Evolutionary conservation across 306 rosid species (phyloP).

Genomic region (Gillenia trifoliata): DNA sequence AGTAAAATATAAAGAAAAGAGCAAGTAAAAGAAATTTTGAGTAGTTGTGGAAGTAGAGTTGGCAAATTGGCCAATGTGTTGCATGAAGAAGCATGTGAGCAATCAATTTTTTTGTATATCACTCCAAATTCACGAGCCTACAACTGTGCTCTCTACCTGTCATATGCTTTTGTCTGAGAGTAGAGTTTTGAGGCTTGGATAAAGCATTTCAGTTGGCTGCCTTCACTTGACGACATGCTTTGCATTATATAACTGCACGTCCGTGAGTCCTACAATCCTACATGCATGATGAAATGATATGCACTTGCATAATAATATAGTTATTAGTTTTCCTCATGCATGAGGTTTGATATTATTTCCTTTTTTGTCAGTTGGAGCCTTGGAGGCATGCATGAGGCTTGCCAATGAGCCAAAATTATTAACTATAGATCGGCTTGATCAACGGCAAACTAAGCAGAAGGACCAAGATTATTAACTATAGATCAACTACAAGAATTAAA

Average conservation of each 20-base stretch:
- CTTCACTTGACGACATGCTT: slow-evolving; percentile 16
- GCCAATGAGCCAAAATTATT: no score
- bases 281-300: not conserved
- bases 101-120: no score
- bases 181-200: not conserved
- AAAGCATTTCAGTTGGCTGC: not conserved
- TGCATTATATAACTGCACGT: slow-evolving; percentile 14
- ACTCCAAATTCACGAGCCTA: slow-evolving; percentile 28
- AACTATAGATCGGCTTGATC: no score
- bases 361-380: no score
- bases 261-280: slow-evolving; percentile 22
- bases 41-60: not conserved
- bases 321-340: no score
- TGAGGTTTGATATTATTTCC: no score
- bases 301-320: no score
- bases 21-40: not conserved
- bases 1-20: not conserved
- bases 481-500: no score
- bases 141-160: slow-evolving; percentile 10
- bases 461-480: no score
- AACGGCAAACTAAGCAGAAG: no score
- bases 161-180: not conserved
- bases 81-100: slow-evolving; percentile 12
- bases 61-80: not conserved
- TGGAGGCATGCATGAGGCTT: no score